Evolutionary conservation across 2,329 filamentous ascomycete genomes (phyloP), one percentile per base, ranked within the genome.

Genomic region (Periconia sp.): DNA sequence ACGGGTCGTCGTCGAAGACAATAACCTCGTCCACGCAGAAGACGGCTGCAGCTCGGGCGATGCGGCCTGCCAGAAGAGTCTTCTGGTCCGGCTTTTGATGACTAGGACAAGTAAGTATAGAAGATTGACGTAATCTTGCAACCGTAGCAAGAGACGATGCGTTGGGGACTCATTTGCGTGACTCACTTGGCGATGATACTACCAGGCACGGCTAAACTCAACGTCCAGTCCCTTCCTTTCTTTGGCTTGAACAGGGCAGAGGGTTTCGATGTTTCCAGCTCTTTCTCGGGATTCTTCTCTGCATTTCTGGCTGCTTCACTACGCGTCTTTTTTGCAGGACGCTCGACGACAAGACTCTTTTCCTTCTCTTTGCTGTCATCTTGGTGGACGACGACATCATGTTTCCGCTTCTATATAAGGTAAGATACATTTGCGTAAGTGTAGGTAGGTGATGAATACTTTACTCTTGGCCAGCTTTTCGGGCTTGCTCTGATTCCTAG

Each of bases 1-100:
- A 50, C 30, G 78, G 72, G n/a, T 78, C 79, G 70, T 95, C 90
- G 62, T 92, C 84, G 68, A 88, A 95, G 40, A 95, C 75, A 36
- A 95, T 78, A 21, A 95, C 79, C 71, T 95, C 90, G 65, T 95
- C 90, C 54, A 95, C 80, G 60, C 83, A 86, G 72, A 94, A 95
- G 50, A 95, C 86, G 48, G 88, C 87, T 37, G 90, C 80, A 23
- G 89, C 88, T 39, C 90, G 87, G 5, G 89, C 89, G 39, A 95
- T 85, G 52, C 87, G 85, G 6, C 87, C 88, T 1, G 85, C 86
- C 34, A 88, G 77, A 34, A 80, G 78, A 24, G 86, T 89, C 64
- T 89, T 86, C 63, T 89, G 85, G 47, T 95, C 89, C 50, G 86
- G 83, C 8, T 85, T 87, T 32, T 10, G 16, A 5, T 32, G 12